Conservation (phyloP, 176 grass and related monocot genomes). For the Olyra latifolia region DNA sequence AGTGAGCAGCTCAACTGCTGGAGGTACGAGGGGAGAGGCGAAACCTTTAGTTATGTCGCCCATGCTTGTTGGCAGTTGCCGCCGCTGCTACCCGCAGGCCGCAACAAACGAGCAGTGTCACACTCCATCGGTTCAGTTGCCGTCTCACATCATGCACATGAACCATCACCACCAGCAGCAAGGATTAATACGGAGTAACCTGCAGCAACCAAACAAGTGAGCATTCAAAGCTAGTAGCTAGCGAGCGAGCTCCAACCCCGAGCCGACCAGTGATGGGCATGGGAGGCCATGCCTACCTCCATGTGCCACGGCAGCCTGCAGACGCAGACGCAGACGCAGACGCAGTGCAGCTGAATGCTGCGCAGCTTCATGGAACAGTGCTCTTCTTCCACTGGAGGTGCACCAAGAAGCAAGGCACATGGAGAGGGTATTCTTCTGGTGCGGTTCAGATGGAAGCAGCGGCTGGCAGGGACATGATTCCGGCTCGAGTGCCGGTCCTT, state of each 20-base stretch:
- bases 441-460: constrained; percentile 5
- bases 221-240: constrained; percentile 31
- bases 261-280: background rate
- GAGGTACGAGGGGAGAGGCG: background rate
- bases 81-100: background rate
- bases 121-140: background rate
- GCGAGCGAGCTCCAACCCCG: background rate
- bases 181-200: constrained; percentile 21
- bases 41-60: background rate
- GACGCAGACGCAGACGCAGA: background rate
- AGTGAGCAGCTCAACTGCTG: constrained; percentile 9
- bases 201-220: background rate
- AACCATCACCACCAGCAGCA: constrained; percentile 20
- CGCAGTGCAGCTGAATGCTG: background rate
- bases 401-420: background rate
- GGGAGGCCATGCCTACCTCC: constrained; percentile 31
- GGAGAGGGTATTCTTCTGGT: background rate
- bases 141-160: constrained; percentile 40
- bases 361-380: background rate
- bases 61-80: constrained; percentile 23
- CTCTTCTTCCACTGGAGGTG: background rate
- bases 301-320: constrained; percentile 24
- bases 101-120: background rate
- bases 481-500: background rate
- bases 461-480: background rate